Evolutionary conservation across 2,329 filamentous ascomycete species (phyloP).

Genomic region (Aspergillus udagawae): DNA sequence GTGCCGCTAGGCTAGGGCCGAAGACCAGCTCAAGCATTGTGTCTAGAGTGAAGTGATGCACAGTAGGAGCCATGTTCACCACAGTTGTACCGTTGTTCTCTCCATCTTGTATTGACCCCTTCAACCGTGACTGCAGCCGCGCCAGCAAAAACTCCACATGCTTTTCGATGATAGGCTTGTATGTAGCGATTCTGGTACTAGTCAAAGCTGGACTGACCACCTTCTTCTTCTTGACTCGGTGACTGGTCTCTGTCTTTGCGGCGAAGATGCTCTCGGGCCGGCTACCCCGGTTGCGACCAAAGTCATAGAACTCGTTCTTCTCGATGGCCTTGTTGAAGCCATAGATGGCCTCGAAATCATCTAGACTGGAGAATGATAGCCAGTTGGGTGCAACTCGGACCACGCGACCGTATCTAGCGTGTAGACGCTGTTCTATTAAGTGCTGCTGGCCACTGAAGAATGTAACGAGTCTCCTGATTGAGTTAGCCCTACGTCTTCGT

Average conservation of each 20-base stretch:
- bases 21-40: constrained; percentile 15
- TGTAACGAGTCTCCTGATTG: constrained; percentile 8
- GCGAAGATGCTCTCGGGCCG: constrained; percentile 12
- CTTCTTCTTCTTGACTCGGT: constrained; percentile 14
- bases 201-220: constrained; percentile 12
- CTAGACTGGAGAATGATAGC: constrained; percentile 14
- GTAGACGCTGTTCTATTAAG: constrained; percentile 10
- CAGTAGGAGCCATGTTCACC: constrained; percentile 11
- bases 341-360: constrained; percentile 17
- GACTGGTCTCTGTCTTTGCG: constrained; percentile 6
- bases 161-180: constrained; percentile 9
- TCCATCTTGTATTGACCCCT: background rate
- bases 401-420: constrained; percentile 13
- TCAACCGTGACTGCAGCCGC: constrained; percentile 1
- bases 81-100: background rate
- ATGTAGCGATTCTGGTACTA: constrained; percentile 6
- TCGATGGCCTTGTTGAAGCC: constrained; percentile 16
- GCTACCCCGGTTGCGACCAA: constrained; percentile 6
- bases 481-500: no score
- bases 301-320: constrained; percentile 15
- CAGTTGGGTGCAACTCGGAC: constrained; percentile 17
- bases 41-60: constrained; percentile 13
- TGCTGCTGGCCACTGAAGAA: constrained; percentile 14
- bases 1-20: constrained; percentile 7
- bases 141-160: constrained; percentile 10